Evolutionary conservation across 768 basidiomycete species (phyloP), one percentile per base, ranked within the genome.

Genomic region (Amyloporia xantha): DNA sequence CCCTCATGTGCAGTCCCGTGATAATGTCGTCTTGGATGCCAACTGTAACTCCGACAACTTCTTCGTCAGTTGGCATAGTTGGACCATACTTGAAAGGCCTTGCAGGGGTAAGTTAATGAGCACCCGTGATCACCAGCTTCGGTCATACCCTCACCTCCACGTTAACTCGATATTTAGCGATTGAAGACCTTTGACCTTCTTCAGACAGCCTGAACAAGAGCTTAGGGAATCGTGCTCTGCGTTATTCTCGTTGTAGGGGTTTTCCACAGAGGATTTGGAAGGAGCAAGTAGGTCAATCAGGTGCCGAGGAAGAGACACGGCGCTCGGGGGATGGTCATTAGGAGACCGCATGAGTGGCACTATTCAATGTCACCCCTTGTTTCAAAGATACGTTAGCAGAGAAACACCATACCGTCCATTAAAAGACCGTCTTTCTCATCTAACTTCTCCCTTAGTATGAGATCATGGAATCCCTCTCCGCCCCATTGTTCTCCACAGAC

Each of bases 331-430:
- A 52, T 77, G 75, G 20, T 63, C 56, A 41, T 73, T 83, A 4
- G 85, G 85, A 12, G 75, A 68, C 26, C 71, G 71, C 21, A 87
- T 56, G 37, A 54, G 57, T 11, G 82, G 84, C 3, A 86, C 85
- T 86, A 30, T 46, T 10, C 6, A 46, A 6, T 23, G 33, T 26
- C 25, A 44, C 7, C 20, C 33, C 33, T 35, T 10, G 10, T 7
- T n/a, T 20, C 1, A 53, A 40, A 33, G 30, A 25, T 27, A 12
- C 17, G 36, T 20, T 38, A 48, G 42, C 50, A 10, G 24, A 47
- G n/a, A 40, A 12, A 42, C n/a, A 39, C 20, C 63, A 58, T 49
- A 82, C 84, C 78, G 43, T 82, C 78, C 79, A 84, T 82, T 20
- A 83, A 58, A 49, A 72, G 53, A 41, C 66, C 60, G 6, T 71